Percentiles rank a stretch among this genome's conserved stretches.
phyloP scores from a whole-genome alignment of 2,329 filamentous ascomycete species.

The Sporothrix variecibatus region DNA sequence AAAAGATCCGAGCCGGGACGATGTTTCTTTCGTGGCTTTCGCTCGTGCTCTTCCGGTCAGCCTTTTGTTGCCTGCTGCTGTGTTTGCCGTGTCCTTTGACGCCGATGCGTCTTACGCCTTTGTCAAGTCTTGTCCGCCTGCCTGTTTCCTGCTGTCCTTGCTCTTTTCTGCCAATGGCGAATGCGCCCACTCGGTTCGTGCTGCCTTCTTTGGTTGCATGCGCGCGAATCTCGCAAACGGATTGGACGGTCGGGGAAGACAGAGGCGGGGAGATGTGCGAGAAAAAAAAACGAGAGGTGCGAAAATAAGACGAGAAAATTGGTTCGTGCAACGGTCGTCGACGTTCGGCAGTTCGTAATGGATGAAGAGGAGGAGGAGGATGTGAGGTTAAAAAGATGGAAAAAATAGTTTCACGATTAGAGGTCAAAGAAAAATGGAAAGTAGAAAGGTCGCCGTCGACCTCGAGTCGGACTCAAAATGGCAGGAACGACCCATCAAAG shows the following conservation, averaged over 20 bases:
- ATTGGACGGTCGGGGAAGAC: slow-evolving; percentile 1
- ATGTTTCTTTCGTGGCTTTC: not conserved
- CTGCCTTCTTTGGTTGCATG: not conserved
- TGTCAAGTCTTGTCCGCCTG: not conserved
- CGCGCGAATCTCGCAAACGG: not conserved
- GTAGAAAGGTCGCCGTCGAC: not conserved
- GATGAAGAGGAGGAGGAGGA: not conserved
- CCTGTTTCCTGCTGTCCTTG: not conserved
- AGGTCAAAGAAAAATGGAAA: not conserved
- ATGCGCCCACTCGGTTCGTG: not conserved
- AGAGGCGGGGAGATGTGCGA: not conserved
- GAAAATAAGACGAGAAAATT: not conserved
- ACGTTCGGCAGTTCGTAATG: not conserved
- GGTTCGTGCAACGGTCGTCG: not conserved
- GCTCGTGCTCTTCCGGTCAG: not conserved
- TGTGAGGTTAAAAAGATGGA: not conserved
- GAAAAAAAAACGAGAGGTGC: slow-evolving; percentile 8
- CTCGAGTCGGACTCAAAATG: not conserved
- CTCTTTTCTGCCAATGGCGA: not conserved
- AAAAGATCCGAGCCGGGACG: not conserved
- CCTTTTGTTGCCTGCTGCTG: not conserved
- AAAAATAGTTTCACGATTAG: not conserved
- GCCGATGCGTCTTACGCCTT: not conserved
- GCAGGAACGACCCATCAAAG: not conserved
- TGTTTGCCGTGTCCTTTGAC: not conserved